Evolutionary conservation across 2,329 filamentous ascomycete species (phyloP).

Genomic region (Penicillium sp.): DNA sequence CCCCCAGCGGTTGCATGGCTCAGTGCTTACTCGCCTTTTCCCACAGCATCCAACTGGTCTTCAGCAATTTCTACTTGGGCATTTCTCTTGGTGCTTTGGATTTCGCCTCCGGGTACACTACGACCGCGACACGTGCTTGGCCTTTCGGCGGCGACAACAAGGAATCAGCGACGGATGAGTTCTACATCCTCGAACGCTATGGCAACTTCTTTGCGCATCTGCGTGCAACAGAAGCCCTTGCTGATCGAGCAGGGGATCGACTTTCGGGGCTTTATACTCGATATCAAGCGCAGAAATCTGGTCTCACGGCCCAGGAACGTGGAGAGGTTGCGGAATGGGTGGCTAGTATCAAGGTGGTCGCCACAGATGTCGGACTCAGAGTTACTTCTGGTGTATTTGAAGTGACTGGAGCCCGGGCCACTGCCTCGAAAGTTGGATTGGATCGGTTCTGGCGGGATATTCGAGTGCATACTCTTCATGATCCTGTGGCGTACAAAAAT

Average conservation of each 20-base stretch:
- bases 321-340: slow-evolving; percentile 63
- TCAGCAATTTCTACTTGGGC: slow-evolving; percentile 64
- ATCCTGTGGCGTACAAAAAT: slow-evolving; percentile 67
- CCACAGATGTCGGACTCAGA: slow-evolving; percentile 57
- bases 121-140: slow-evolving; percentile 58
- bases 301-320: slow-evolving; percentile 51
- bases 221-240: slow-evolving; percentile 57
- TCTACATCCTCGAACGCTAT: slow-evolving; percentile 63
- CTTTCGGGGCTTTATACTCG: slow-evolving; percentile 48
- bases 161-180: slow-evolving; percentile 58
- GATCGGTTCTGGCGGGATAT: slow-evolving; percentile 66
- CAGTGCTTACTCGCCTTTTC: not conserved
- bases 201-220: slow-evolving; percentile 63
- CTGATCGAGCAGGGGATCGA: slow-evolving; percentile 54
- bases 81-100: slow-evolving; percentile 59
- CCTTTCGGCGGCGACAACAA: slow-evolving; percentile 64
- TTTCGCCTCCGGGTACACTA: slow-evolving; percentile 56
- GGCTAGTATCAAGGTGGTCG: slow-evolving; percentile 60
- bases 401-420: slow-evolving; percentile 59
- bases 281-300: slow-evolving; percentile 39
- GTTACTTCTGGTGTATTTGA: slow-evolving; percentile 64
- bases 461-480: slow-evolving; percentile 64
- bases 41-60: slow-evolving; percentile 60
- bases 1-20: not conserved
- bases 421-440: slow-evolving; percentile 56